phyloP scores from a whole-genome alignment of 345 rosid genomes.

The Eucalyptus fibrosa region DNA sequence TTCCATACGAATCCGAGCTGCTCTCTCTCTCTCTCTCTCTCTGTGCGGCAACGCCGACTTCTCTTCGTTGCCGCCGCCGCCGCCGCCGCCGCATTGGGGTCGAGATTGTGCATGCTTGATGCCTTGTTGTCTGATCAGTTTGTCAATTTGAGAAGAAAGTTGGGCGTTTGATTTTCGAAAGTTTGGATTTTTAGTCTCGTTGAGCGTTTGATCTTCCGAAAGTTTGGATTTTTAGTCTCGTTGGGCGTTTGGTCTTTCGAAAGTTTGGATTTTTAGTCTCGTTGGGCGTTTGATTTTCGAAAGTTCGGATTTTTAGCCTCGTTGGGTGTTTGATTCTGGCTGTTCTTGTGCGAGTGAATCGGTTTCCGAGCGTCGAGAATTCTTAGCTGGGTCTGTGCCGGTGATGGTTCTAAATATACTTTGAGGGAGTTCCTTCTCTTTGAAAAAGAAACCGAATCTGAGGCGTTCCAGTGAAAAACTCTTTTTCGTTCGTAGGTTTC shows the following conservation, averaged over 20 bases:
- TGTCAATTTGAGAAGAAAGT: background rate
- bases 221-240: background rate
- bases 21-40: background rate
- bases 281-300: background rate
- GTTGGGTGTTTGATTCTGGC: background rate
- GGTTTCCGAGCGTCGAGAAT: background rate
- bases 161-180: background rate
- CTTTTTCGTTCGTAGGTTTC: background rate
- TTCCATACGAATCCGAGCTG: fast-evolving
- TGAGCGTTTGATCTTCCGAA: background rate
- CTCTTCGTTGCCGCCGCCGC: background rate
- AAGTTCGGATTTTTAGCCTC: background rate
- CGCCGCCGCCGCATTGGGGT: background rate
- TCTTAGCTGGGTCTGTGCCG: background rate
- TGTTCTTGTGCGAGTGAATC: background rate
- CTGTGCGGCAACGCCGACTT: background rate
- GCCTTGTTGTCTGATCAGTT: background rate
- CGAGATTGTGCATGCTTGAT: background rate
- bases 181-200: background rate
- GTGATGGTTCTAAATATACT: slow-evolving; percentile 64
- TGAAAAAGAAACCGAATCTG: slow-evolving; percentile 16
- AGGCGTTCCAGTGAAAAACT: slow-evolving; percentile 6
- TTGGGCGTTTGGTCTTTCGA: background rate
- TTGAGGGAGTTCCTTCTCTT: slow-evolving; percentile 15
- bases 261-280: background rate